These are phyloP conservation scores for Cucumis sativus DNA, from an alignment of 306 rosid genomes.

Conservation along the genomic window DNA sequence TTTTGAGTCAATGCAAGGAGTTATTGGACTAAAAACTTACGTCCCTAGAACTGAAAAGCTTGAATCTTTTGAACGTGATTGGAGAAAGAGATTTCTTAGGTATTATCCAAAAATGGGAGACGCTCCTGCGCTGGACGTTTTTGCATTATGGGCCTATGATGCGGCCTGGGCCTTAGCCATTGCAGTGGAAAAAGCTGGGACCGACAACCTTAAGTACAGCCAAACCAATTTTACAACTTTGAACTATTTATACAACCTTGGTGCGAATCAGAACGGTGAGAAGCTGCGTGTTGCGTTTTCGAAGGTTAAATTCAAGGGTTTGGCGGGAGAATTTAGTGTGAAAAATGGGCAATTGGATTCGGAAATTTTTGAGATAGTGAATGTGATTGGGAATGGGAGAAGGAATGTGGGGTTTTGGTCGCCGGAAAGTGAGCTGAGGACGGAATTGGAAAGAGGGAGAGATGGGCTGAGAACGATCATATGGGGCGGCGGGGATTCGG, in stretches of 20 bases:
- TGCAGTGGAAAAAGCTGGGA: constrained; percentile 23
- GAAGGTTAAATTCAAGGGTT: constrained; percentile 7
- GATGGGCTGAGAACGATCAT: neutral
- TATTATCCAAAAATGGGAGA: constrained; percentile 14
- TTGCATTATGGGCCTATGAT: constrained; percentile 44
- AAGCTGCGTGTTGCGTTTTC: constrained; percentile 23
- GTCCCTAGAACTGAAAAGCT: neutral
- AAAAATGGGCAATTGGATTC: constrained; percentile 7
- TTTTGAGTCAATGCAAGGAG: neutral
- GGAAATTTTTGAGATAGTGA: constrained; percentile 13
- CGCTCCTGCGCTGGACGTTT: constrained; percentile 7
- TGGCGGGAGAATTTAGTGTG: constrained; percentile 12
- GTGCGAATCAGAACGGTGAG: constrained; percentile 22
- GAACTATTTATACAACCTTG: constrained; percentile 24
- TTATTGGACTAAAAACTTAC: neutral
- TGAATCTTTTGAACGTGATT: neutral
- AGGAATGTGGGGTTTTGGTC: constrained; percentile 43
- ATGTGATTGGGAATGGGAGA: constrained; percentile 23
- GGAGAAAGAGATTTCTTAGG: constrained; percentile 1
- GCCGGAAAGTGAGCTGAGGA: constrained; percentile 16
- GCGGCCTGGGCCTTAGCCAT: constrained; percentile 31
- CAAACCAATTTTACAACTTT: too few species aligned
- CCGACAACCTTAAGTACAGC: neutral
- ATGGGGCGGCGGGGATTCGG: constrained; percentile 5
- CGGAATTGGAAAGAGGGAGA: neutral